A percentile compares a stretch with the other conserved stretches of the same genome.
Evolutionary conservation across 1,139 yeast genomes (phyloP).

Genomic region (Lodderomyces elongisporus): DNA sequence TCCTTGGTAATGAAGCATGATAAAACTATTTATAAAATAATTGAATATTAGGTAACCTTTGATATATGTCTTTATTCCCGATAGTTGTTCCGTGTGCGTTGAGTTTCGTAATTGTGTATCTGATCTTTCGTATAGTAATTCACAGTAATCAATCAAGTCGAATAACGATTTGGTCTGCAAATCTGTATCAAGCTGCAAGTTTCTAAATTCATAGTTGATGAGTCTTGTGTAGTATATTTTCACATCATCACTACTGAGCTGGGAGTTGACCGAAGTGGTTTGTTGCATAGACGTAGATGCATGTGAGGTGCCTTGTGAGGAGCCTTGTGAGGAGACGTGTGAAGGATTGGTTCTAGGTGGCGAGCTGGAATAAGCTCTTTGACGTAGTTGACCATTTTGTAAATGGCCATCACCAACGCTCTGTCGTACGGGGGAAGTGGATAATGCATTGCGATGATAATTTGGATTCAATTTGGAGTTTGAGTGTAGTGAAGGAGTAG

Average conservation of each 20-base stretch:
- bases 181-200: slow-evolving; percentile 30
- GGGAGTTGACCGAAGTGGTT: slow-evolving; percentile 5
- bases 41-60: slow-evolving; percentile 40
- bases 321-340: slow-evolving; percentile 1
- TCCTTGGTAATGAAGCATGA: slow-evolving; percentile 42
- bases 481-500: too few relatives aligned
- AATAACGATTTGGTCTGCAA: slow-evolving; percentile 33
- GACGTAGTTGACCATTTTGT: not conserved
- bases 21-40: slow-evolving; percentile 41
- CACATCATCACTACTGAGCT: slow-evolving; percentile 8
- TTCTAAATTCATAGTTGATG: slow-evolving; percentile 34
- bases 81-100: slow-evolving; percentile 15
- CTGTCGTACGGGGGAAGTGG: too few relatives aligned
- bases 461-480: too few relatives aligned
- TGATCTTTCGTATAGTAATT: slow-evolving; percentile 31
- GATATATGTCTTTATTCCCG: slow-evolving; percentile 25
- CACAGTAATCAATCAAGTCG: slow-evolving; percentile 42
- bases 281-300: slow-evolving; percentile 4
- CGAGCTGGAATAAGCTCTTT: not conserved
- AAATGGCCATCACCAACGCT: not conserved
- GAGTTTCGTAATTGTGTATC: slow-evolving; percentile 14
- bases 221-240: slow-evolving; percentile 21
- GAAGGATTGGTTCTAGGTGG: not conserved
- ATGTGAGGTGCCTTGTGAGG: not conserved
- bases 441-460: too few relatives aligned